These are phyloP conservation scores for Ajuga chamaepitys DNA, from an alignment of 257 asterid genomes.

Conservation along the genomic window DNA sequence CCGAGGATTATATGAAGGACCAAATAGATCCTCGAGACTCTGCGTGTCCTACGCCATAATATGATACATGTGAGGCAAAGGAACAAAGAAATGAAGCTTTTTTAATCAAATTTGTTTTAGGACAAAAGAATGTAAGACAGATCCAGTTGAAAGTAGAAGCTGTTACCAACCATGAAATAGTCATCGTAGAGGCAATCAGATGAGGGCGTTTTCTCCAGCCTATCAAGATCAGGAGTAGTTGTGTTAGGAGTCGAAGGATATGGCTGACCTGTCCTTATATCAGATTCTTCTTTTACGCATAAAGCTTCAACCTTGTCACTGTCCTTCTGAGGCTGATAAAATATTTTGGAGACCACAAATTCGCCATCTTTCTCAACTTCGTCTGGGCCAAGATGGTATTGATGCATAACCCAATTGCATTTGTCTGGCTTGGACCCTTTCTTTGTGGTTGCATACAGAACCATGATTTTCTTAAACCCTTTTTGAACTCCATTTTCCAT, in stretches of 20 bases:
- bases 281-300: constrained; percentile 36
- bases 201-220: constrained; percentile 49
- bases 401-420: constrained; percentile 91
- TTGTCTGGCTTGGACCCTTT: constrained; percentile 54
- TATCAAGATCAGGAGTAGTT: constrained; percentile 51
- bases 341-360: constrained; percentile 69
- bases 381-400: constrained; percentile 68
- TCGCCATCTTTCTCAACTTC: constrained; percentile 69
- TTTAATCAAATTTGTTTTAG: no score
- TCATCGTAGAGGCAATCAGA: no score
- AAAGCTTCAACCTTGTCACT: constrained; percentile 18
- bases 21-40: no score
- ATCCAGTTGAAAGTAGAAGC: no score
- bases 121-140: no score
- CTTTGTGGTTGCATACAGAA: constrained; percentile 49
- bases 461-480: constrained; percentile 92
- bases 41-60: no score
- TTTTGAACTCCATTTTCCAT: constrained; percentile 49
- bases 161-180: no score
- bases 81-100: no score
- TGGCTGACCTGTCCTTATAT: constrained; percentile 22
- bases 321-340: constrained; percentile 60
- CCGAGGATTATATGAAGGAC: no score
- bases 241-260: constrained; percentile 72
- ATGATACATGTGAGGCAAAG: no score